Evolutionary conservation across 225 moss, liverwort and hornwort genomes (phyloP), one percentile per base, ranked within the genome.

Genomic region (Takakia lepidozioides): DNA sequence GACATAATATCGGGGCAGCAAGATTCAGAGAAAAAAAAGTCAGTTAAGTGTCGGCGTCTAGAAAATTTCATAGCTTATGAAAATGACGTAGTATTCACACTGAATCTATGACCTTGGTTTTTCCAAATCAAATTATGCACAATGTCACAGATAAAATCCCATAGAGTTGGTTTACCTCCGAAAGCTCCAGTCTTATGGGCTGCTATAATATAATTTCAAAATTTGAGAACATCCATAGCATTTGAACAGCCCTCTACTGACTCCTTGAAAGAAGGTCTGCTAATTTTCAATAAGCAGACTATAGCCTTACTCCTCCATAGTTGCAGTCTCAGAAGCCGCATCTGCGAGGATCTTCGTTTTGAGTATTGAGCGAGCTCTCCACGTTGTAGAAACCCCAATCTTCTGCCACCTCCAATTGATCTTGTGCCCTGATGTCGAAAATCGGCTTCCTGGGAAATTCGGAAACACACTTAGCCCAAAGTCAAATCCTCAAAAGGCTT

Each of bases 51-150:
- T 10, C 17, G 15, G 25, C 46, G 22, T 46, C 27, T 29, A 48
- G 27, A 27, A 7, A 45, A 14, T 24, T 45, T 45, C 5, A 45
- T 24, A 48, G 18, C 3, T 48, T 48, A 29, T 26, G 15, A 14
- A n/a, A 48, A 26, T 27, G 25, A 28, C 4, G 48, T 26, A 28
- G 26, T 28, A 48, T 48, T 48, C 2, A 27, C 18, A 28, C 27
- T 48, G 18, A 46, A 48, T 15, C 27, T 48, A 48, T 26, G 27
- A 10, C 27, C 48, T 48, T 26, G 48, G 8, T 48, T 48, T n/a
- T 48, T 48, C 26, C 48, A 27, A 26, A 6, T 28, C 4, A 48
- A n/a, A 28, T 48, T 48, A 10, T 48, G 48, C 4, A 14, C 26
- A 27, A n/a, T 16, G 18, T 48, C 27, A 26, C 25, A 48, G n/a